Base-by-base conservation (phyloP, 2,329 filamentous ascomycete species). In the Hymenoscyphus fructigenus region DNA sequence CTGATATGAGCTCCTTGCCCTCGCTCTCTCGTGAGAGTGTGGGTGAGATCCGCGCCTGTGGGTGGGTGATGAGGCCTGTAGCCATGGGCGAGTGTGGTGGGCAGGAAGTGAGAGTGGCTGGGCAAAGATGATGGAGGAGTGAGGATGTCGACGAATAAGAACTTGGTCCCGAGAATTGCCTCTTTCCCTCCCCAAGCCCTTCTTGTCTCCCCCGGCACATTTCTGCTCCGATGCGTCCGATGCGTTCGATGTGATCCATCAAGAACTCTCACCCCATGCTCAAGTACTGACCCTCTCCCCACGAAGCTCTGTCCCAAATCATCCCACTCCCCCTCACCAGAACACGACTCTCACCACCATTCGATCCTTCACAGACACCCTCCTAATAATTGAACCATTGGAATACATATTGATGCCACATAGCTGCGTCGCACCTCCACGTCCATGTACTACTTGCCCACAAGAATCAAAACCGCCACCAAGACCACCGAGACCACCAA, bases 361-460 rank as follows among this genome's bases (percentile, higher is more conserved):
- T 44, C n/a, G 41, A 17, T 23, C 44, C n/a, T 26, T 50, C 10
- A 26, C 9, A 12, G 17, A 12, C 41, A 44, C 6, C 17, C n/a
- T 44, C 41, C 41, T 17, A 32, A 32, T 7, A 50, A 50, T 14
- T 12, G 20, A 50, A 10, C 44, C 44, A 23, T 50, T 20, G 44
- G 44, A 50, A 50, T 50, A 50, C 44, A 14, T 36, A 36, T 36
- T 36, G 34, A 50, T 50, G 44, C 44, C 44, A 50, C 44, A 50
- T 50, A 50, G n/a, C 20, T 50, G n/a, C n/a, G 44, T 23, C 4
- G n/a, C 53, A 53, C 62, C 63, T 63, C 68, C 69, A 69, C 69
- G 66, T 66, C 58, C 56, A 66, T 61, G 63, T 61, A 65, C 53
- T 62, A 66, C 58, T 58, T 59, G 60, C 60, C 62, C 57, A 38